These are phyloP conservation scores for Aspergillus sclerotialis DNA, from an alignment of 2,329 filamentous ascomycete genomes.

Conservation along the genomic window DNA sequence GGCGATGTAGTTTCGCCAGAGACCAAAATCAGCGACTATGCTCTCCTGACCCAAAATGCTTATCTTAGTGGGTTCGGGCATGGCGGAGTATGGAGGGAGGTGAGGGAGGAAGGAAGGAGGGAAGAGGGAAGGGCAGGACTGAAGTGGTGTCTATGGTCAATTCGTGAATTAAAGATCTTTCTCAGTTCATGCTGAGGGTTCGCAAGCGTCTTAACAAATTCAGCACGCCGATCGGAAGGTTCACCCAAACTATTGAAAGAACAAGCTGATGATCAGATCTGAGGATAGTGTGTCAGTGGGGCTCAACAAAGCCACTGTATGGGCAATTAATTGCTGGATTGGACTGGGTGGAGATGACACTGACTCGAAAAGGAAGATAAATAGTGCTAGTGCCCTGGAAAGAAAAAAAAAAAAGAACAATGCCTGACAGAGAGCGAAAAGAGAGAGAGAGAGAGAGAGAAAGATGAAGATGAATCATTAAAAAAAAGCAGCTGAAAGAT, in stretches of 20 bases:
- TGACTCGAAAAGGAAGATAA: too few species aligned
- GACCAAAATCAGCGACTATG: slow-evolving; percentile 84
- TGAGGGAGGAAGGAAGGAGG: slow-evolving; percentile 5
- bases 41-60: slow-evolving; percentile 80
- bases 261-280: neutral
- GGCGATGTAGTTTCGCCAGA: slow-evolving; percentile 78
- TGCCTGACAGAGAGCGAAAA: too few species aligned
- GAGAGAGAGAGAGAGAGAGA: too few species aligned
- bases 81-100: slow-evolving; percentile 11
- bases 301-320: neutral
- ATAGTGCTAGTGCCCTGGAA: too few species aligned
- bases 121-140: slow-evolving; percentile 7
- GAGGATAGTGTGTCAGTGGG: neutral
- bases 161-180: slow-evolving; percentile 3
- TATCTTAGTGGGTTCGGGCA: slow-evolving; percentile 54
- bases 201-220: slow-evolving; percentile 4
- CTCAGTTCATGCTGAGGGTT: slow-evolving; percentile 11
- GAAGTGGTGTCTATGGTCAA: slow-evolving; percentile 12
- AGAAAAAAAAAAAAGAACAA: too few species aligned
- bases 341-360: neutral
- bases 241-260: neutral
- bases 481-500: too few species aligned
- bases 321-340: neutral
- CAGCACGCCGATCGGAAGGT: neutral
- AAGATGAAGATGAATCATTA: too few species aligned